A percentile compares a stretch with the other conserved stretches of the same genome.
Evolutionary conservation across 2,329 filamentous ascomycete species (phyloP).

Genomic region (Trichoderma hamatum): DNA sequence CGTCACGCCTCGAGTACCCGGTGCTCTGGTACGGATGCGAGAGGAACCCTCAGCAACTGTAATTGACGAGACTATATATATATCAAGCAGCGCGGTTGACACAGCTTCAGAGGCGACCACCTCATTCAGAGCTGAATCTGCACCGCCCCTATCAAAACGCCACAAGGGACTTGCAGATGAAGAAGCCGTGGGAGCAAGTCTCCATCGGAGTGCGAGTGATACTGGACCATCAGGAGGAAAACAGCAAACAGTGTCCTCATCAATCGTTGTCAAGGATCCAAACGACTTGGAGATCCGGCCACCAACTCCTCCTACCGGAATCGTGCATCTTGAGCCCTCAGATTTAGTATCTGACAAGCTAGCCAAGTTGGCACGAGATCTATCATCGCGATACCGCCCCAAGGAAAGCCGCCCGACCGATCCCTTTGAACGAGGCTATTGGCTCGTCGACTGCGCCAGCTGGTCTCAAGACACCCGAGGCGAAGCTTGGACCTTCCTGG

Average conservation of each 20-base stretch:
- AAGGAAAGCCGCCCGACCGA: conserved; percentile 39
- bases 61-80: conserved; percentile 38
- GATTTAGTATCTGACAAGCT: conserved; percentile 63
- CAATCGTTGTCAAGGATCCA: conserved; percentile 29
- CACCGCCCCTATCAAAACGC: conserved; percentile 38
- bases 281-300: conserved; percentile 55
- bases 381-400: conserved; percentile 59
- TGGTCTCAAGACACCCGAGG: conserved; percentile 57
- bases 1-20: conserved; percentile 32
- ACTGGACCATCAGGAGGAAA: conserved; percentile 29
- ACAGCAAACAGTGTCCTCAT: conserved; percentile 13
- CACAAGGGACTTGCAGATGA: conserved; percentile 29
- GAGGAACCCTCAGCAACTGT: conserved; percentile 2
- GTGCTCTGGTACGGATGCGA: conserved; percentile 12
- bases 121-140: conserved; percentile 37
- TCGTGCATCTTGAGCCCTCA: conserved; percentile 47
- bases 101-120: conserved; percentile 26
- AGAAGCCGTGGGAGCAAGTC: conserved; percentile 25
- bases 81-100: conserved; percentile 38
- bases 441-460: conserved; percentile 62
- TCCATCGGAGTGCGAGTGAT: conserved; percentile 40
- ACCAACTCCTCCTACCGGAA: conserved; percentile 55
- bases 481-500: conserved; percentile 64
- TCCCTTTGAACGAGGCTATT: conserved; percentile 75
- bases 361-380: conserved; percentile 52